phyloP scores from a whole-genome alignment of 495 filamentous ascomycete species.

The Penicillium turbatum region DNA sequence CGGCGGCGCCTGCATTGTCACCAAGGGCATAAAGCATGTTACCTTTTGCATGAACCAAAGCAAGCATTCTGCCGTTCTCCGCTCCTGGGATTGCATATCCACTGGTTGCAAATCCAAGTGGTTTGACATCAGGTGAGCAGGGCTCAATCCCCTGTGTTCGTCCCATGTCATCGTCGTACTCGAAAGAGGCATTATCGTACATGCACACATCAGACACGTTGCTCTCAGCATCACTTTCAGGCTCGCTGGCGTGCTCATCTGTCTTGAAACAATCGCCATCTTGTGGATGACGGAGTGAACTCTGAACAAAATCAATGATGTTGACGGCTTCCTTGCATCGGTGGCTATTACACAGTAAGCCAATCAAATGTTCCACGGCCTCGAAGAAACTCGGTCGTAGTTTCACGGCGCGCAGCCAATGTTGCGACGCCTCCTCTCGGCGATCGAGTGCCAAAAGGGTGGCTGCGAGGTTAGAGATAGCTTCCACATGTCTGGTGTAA shows the following conservation, averaged over 20 bases:
- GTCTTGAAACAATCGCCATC: constrained; percentile 46
- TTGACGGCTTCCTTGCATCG: constrained; percentile 81
- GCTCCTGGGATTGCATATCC: constrained; percentile 80
- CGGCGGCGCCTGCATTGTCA: constrained; percentile 76
- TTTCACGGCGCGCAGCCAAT: constrained; percentile 82
- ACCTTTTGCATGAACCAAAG: constrained; percentile 91
- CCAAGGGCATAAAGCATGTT: constrained; percentile 96
- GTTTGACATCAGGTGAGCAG: constrained; percentile 26
- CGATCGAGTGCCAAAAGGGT: constrained; percentile 79
- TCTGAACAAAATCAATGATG: constrained; percentile 87
- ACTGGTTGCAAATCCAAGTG: constrained; percentile 69
- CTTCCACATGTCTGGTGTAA: constrained; percentile 75
- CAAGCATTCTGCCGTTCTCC: constrained; percentile 91
- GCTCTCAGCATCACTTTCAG: constrained; percentile 52
- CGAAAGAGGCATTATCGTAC: constrained; percentile 54
- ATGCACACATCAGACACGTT: constrained; percentile 45
- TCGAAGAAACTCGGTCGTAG: constrained; percentile 88
- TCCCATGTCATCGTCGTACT: constrained; percentile 51
- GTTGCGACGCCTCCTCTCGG: constrained; percentile 75
- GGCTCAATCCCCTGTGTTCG: constrained; percentile 21
- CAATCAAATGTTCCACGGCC: constrained; percentile 92
- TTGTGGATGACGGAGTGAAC: constrained; percentile 56
- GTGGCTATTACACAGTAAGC: constrained; percentile 76
- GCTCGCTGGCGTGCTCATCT: constrained; percentile 53
- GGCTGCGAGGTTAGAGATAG: constrained; percentile 88